Base-by-base conservation (phyloP, 1,139 yeast species). In the Yamadazyma mexicana region DNA sequence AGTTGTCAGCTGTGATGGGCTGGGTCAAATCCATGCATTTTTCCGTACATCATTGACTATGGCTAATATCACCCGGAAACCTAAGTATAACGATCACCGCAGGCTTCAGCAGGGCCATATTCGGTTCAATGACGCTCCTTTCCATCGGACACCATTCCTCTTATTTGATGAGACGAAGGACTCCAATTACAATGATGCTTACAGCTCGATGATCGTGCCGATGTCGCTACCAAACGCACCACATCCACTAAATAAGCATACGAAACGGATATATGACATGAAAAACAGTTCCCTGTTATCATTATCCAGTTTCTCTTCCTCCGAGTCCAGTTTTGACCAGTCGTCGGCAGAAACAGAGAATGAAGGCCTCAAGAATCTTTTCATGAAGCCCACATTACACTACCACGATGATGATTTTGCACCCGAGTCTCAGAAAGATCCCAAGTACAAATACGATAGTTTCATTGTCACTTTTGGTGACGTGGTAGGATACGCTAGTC, bases 71-170 rank as follows among this genome's bases (percentile, higher is more conserved):
- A 66, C 74, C 22, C 82, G 79, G 45, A 77, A 78, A 43, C 62
- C 70, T 6, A 66, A 80, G 37, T 76, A 73, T 54, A 57, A 59
- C 1, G 68, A 68, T 8, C 75, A 75, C 34, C 62, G 79, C 41
- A 57, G 57, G 9, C 55, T 62, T 15, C 96, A 89, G 57, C 83
- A 83, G 42, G 68, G 69, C 5, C 95, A 87, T 57, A 65, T 89
- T 2, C 65, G 77, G 17, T 51, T 68, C 10, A 86, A 87, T 52
- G 98, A 92, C 64, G 86, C 87, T 0, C 91, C 96, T 0, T 88
- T 79, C 49, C 94, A 87, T 50, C 64, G 98, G 39, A 68, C 81
- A 17, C 83, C 95, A 0, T 89, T 88, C 54, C 58, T 91, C 27
- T 60, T 91, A 14, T 75, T 75, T 8, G 71, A 69, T 10, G 71